Evolutionary conservation across 805 yeast genomes (phyloP).

Genomic region (Saturnispora zaruensis): DNA sequence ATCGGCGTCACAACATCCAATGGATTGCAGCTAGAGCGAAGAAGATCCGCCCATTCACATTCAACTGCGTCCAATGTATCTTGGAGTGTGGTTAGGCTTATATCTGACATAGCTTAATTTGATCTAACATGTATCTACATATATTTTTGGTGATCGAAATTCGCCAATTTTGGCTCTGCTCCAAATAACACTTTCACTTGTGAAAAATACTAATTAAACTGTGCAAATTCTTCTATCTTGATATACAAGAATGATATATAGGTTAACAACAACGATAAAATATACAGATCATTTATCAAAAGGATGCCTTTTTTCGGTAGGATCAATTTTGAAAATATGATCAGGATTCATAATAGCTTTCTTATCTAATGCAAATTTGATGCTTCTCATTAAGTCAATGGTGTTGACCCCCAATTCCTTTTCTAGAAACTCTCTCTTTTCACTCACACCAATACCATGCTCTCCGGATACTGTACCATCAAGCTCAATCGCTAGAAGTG

Average conservation of each 20-base stretch:
- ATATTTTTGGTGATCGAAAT: neutral
- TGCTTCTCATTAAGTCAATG: slow-evolving; percentile 60
- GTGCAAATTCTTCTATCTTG: neutral
- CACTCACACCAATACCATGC: slow-evolving; percentile 77
- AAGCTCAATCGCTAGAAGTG: slow-evolving; percentile 50
- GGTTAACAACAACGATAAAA: neutral
- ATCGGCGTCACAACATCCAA: slow-evolving; percentile 77
- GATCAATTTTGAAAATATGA: slow-evolving; percentile 65
- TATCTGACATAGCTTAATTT: neutral
- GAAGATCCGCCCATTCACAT: slow-evolving; percentile 32
- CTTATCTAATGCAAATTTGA: slow-evolving; percentile 70
- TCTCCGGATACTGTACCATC: slow-evolving; percentile 88
- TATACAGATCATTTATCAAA: slow-evolving; percentile 12
- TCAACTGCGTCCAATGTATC: slow-evolving; percentile 9
- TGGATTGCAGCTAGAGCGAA: slow-evolving; percentile 59
- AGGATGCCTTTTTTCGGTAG: slow-evolving; percentile 28
- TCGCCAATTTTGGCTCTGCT: neutral
- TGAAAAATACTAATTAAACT: neutral
- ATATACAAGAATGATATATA: neutral
- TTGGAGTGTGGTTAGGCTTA: slow-evolving; percentile 6
- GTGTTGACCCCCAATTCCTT: slow-evolving; percentile 63
- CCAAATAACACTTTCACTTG: neutral
- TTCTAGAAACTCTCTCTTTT: slow-evolving; percentile 49
- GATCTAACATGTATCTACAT: neutral
- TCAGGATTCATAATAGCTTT: slow-evolving; percentile 69